phyloP scores from a whole-genome alignment of 257 asterid genomes.

The Nicotiana sylvestris region DNA sequence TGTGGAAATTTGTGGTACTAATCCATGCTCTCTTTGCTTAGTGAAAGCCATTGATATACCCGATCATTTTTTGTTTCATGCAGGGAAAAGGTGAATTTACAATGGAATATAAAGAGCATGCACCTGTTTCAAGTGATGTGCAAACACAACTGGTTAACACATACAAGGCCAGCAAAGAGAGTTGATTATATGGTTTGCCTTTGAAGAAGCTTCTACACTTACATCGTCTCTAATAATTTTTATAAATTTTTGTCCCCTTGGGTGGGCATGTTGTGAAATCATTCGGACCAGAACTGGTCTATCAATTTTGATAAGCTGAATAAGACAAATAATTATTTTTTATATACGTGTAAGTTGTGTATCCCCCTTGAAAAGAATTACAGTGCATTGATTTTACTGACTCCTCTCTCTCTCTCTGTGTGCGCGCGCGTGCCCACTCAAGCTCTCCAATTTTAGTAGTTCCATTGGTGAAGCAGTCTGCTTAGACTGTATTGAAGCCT shows the following conservation, averaged over 20 bases:
- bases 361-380: neutral
- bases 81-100: constrained; percentile 99
- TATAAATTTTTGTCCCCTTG: neutral
- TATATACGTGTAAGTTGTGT: neutral
- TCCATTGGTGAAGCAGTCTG: too few relatives aligned
- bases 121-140: constrained; percentile 76
- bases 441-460: too few relatives aligned
- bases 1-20: neutral
- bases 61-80: neutral
- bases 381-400: neutral
- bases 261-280: neutral
- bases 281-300: constrained; percentile 10
- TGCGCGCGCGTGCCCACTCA: too few relatives aligned
- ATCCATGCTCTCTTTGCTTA: neutral
- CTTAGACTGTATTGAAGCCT: too few relatives aligned
- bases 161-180: constrained; percentile 52
- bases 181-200: constrained; percentile 31
- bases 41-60: neutral
- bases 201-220: constrained; percentile 4
- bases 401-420: too few relatives aligned
- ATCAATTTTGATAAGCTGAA: constrained; percentile 12
- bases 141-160: constrained; percentile 74
- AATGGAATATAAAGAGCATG: constrained; percentile 86
- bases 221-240: neutral
- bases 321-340: constrained; percentile 5